Evolutionary conservation across 352 stramenopile species (phyloP), one percentile per base, ranked within the genome.

Genomic region (Phytophthora sansomeana): DNA sequence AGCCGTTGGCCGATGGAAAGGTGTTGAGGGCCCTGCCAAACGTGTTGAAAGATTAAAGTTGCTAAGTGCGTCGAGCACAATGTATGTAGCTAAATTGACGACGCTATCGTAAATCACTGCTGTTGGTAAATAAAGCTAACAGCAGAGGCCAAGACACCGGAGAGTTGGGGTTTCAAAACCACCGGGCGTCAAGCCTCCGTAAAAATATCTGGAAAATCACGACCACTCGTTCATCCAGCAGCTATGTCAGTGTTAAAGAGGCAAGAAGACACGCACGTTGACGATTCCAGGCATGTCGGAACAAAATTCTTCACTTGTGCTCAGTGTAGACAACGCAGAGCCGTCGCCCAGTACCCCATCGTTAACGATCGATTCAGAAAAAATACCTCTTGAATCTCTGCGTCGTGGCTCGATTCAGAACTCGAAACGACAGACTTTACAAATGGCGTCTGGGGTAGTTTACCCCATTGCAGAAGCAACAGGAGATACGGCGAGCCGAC

Each of bases 391-490:
- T 24, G 16, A 43, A 43, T 10, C 38, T 7, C 53, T 63, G 11
- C 55, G 32, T 35, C 13, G 42, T 43, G 38, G 10, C n/a, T 30
- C 29, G 2, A 6, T 16, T 32, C 52, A 33, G 26, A 42, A 29
- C 29, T 65, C 62, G 24, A 57, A 46, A 33, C 55, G 54, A 24
- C 36, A 65, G 14, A 60, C 62, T 3, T 50, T 21, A 14, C 30
- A 43, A 6, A 32, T 63, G 19, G 2, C 36, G 19, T 41, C 61
- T 1, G 53, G 54, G 5, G 9, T 29, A 5, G 54, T 65, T 11
- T 56, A 69, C 11, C 62, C 62, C 0, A 53, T 65, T 38, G 44
- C 47, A 2, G 49, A 65, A 26, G 47, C 28, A 28, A 16, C 41
- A 24, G 53, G 55, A 4, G 54, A 65, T n/a, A 21, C 4, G 26